Conservation (phyloP, 2,329 filamentous ascomycete genomes). For the Penicillium rolfsii region DNA sequence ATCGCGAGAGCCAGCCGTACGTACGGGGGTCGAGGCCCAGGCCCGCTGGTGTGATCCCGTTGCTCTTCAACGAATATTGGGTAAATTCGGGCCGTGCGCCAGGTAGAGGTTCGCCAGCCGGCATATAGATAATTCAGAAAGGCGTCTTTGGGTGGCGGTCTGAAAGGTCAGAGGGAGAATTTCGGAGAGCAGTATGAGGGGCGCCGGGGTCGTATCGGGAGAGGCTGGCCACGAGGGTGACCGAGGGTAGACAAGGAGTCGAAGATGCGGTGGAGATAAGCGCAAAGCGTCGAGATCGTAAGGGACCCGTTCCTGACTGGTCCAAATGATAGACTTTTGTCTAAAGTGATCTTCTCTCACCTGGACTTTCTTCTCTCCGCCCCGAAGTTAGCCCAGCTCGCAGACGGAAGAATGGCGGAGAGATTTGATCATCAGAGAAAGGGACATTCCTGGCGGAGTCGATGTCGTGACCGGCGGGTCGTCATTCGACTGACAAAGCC, state of each 20-base stretch:
- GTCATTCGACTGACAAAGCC: slow-evolving; percentile 30
- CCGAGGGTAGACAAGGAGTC: slow-evolving; percentile 7
- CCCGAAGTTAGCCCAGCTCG: slow-evolving; percentile 1
- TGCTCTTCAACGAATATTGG: not conserved
- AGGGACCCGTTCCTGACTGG: not conserved
- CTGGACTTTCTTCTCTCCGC: not conserved
- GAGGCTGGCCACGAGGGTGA: slow-evolving; percentile 10
- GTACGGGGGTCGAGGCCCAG: not conserved
- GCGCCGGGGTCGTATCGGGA: slow-evolving; percentile 5
- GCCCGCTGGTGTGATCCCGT: not conserved
- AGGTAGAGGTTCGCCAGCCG: not conserved
- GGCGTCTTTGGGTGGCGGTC: not conserved
- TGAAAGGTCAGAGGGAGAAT: not conserved
- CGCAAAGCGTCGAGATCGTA: not conserved
- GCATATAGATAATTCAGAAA: not conserved
- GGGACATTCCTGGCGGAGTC: slow-evolving; percentile 28
- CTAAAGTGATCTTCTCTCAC: not conserved
- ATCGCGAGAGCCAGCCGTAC: slow-evolving; percentile 18
- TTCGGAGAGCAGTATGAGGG: slow-evolving; percentile 9
- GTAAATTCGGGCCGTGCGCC: not conserved
- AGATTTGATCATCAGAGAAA: slow-evolving; percentile 12
- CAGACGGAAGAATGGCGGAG: slow-evolving; percentile 2
- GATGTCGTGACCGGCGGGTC: slow-evolving; percentile 27
- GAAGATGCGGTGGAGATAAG: slow-evolving; percentile 2
- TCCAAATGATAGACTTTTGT: not conserved